Percentiles rank a stretch among this genome's conserved stretches.
Conservation (phyloP, 2,329 filamentous ascomycete species). For the Nigrospora oryzae region DNA sequence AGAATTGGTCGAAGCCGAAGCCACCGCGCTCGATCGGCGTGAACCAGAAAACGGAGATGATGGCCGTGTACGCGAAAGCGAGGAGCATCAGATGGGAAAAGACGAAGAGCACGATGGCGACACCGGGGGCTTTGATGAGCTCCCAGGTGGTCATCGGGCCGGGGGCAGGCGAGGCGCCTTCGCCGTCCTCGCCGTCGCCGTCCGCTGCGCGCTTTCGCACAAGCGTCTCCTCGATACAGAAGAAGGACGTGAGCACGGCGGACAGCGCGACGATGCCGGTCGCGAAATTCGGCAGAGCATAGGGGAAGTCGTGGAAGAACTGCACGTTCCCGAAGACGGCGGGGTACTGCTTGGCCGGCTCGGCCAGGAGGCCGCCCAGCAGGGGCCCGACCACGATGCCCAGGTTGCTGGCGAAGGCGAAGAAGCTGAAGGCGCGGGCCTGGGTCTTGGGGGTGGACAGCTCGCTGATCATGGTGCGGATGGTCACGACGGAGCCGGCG, state of each 20-base stretch:
- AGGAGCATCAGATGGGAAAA: constrained; percentile 62
- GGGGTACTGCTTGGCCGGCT: constrained; percentile 58
- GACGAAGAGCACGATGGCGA: constrained; percentile 55
- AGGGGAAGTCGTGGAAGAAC: constrained; percentile 59
- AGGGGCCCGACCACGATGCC: constrained; percentile 67
- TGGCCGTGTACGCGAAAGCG: constrained; percentile 63
- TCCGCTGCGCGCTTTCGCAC: constrained; percentile 12
- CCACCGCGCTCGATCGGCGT: constrained; percentile 56
- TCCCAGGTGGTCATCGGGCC: constrained; percentile 34
- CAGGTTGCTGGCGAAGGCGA: constrained; percentile 66
- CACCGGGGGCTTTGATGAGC: constrained; percentile 55
- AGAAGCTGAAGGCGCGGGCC: constrained; percentile 66
- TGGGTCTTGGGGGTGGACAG: constrained; percentile 62
- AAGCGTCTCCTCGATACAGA: constrained; percentile 59
- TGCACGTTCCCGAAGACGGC: constrained; percentile 40
- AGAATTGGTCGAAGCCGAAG: constrained; percentile 49
- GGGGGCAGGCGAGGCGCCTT: constrained; percentile 8
- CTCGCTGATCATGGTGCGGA: constrained; percentile 71
- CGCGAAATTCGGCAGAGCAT: constrained; percentile 54
- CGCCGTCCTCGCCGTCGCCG: constrained; percentile 5
- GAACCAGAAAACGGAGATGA: constrained; percentile 61
- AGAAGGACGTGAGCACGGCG: constrained; percentile 37
- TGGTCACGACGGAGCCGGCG: constrained; percentile 63
- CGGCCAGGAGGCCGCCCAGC: constrained; percentile 59
- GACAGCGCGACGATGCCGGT: constrained; percentile 45